Base-by-base conservation (phyloP, 495 filamentous ascomycete species). In the Chaetomidium leptoderma region DNA sequence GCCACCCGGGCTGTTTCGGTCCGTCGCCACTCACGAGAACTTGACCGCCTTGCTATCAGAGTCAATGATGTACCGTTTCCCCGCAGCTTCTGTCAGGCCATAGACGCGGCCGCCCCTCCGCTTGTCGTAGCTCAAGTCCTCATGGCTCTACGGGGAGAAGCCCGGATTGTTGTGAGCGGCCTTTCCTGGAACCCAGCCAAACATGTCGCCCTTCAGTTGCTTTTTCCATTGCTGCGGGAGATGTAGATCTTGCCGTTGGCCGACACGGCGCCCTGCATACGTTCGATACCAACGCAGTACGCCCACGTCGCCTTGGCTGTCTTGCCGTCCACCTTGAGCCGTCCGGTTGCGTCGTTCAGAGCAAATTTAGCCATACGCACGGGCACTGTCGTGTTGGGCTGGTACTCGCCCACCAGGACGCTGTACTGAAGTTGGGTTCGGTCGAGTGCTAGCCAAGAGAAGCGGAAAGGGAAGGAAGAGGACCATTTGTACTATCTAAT, bases 201-300 rank as follows among this genome's bases (percentile, higher is more conserved):
- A 59, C 27, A 63, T 39, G 44, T 63, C 60, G 17, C 60, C 60
- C n/a, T n/a, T n/a, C n/a, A n/a, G 4, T 30, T 40, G 8, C 29
- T 37, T 13, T 52, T 44, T 0, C 60, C 60, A 24, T 63, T 63
- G 51, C 60, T 63, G 19, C 56, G 50, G 11, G 50, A 59, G 57
- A 63, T 55, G 37, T 59, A 63, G 27, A 63, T 30, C 57, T 59
- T 63, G 24, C 49, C 60, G 21, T 63, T 51, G 17, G 60, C 60
- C 57, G 40, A 35, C 29, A 63, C 60, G 13, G 56, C 60, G 6
- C 60, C 60, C 44, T 63, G 60, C 60, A 60, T 56, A 35, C 56
- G 58, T 42, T 59, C 43, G 29, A 63, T 59, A 5, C 37, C 37
- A 13, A 63, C 60, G 27, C 60, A 63, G 39, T 60, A 55, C 4